A percentile compares a stretch with the other conserved stretches of the same genome.
phyloP scores from a whole-genome alignment of 768 basidiomycete species.

The Sarcodon sp. region DNA sequence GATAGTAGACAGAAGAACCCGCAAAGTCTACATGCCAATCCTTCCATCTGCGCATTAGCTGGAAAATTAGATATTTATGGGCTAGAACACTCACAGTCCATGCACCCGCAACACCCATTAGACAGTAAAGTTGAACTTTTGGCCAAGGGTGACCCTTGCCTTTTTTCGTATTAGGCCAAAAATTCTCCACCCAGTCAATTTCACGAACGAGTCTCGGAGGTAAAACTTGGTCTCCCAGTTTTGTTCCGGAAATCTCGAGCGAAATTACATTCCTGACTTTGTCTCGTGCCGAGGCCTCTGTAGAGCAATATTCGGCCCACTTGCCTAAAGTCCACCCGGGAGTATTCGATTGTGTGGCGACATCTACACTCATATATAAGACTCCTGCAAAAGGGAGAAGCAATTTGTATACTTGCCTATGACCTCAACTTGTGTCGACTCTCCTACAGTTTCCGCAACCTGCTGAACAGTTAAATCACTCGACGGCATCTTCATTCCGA shows the following conservation, averaged over 20 bases:
- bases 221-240: slow-evolving; percentile 62
- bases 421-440: slow-evolving; percentile 74
- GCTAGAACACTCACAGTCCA: slow-evolving; percentile 65
- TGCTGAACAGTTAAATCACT: slow-evolving; percentile 61
- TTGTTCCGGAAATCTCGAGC: slow-evolving; percentile 82
- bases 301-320: slow-evolving; percentile 83
- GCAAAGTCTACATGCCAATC: slow-evolving; percentile 99
- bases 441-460: slow-evolving; percentile 71
- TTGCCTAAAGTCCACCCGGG: slow-evolving; percentile 83
- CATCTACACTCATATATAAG: slow-evolving; percentile 36
- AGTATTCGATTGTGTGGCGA: slow-evolving; percentile 74
- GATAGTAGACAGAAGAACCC: slow-evolving; percentile 96
- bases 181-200: slow-evolving; percentile 94
- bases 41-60: slow-evolving; percentile 23
- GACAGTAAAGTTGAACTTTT: slow-evolving; percentile 91
- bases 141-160: slow-evolving; percentile 64
- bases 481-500: slow-evolving; percentile 87
- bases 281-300: slow-evolving; percentile 55
- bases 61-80: neutral
- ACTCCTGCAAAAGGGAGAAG: slow-evolving; percentile 1
- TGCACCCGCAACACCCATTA: slow-evolving; percentile 89
- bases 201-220: slow-evolving; percentile 81
- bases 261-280: slow-evolving; percentile 95
- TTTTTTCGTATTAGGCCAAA: slow-evolving; percentile 77
- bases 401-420: slow-evolving; percentile 46